Evolutionary conservation across 768 basidiomycete species (phyloP).

Genomic region (Tulasnella sp.): DNA sequence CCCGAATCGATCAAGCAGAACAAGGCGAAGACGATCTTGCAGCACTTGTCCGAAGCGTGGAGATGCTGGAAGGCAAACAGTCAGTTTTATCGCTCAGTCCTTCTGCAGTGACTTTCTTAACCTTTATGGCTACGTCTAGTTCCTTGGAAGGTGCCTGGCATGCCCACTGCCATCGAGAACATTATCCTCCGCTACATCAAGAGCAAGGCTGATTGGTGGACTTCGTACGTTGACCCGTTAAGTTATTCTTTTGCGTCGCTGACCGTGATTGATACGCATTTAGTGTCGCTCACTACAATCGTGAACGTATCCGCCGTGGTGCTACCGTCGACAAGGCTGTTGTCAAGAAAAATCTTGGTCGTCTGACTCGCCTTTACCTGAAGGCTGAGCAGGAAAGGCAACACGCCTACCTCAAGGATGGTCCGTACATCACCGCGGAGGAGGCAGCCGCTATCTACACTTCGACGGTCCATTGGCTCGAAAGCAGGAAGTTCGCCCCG

Average conservation of each 20-base stretch:
- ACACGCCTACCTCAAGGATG: slow-evolving; percentile 97
- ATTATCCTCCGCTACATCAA: slow-evolving; percentile 99
- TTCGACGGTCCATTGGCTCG: slow-evolving; percentile 97
- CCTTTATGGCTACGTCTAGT: slow-evolving; percentile 33
- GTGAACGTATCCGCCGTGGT: slow-evolving; percentile 91
- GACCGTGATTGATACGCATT: neutral
- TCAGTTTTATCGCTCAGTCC: slow-evolving; percentile 25
- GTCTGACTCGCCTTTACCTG: slow-evolving; percentile 89
- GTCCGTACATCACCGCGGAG: slow-evolving; percentile 97
- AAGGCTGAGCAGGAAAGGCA: slow-evolving; percentile 99
- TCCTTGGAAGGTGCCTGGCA: slow-evolving; percentile 99
- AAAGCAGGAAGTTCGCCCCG: slow-evolving; percentile 94
- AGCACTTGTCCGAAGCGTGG: slow-evolving; percentile 98
- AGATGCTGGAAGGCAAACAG: slow-evolving; percentile 94
- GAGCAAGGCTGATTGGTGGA: slow-evolving; percentile 99
- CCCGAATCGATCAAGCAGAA: slow-evolving; percentile 98
- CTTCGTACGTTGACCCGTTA: slow-evolving; percentile 45
- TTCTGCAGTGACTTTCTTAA: neutral
- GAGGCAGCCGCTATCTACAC: slow-evolving; percentile 99
- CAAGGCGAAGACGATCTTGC: slow-evolving; percentile 98
- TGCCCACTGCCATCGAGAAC: slow-evolving; percentile 99
- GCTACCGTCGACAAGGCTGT: slow-evolving; percentile 98
- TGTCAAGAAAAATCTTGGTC: slow-evolving; percentile 97
- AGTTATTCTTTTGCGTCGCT: neutral
- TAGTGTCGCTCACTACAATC: slow-evolving; percentile 94